Evolutionary conservation across 345 rosid genomes (phyloP).

Genomic region (Salix exigua): DNA sequence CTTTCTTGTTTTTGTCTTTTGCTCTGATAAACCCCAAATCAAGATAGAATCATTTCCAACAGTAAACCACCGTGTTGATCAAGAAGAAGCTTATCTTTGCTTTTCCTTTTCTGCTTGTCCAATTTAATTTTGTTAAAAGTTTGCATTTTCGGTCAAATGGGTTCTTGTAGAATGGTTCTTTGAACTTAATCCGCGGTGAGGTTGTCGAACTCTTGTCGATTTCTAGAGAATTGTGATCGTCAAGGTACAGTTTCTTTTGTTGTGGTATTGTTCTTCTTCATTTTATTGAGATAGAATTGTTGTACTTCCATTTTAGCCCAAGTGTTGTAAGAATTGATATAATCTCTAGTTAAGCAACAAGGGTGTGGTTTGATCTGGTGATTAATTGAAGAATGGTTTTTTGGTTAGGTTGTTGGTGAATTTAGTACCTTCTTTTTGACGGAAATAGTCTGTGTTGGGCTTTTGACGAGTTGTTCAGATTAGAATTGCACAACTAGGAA

Average conservation of each 20-base stretch:
- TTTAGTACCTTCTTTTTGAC: not conserved
- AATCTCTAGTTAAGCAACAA: not conserved
- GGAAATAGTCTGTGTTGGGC: not conserved
- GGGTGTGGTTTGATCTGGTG: not conserved
- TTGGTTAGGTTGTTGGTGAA: not conserved
- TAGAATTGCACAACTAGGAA: not conserved
- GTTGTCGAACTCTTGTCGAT: not conserved
- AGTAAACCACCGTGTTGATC: not conserved
- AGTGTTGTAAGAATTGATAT: not conserved
- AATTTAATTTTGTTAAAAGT: not conserved
- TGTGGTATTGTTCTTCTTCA: not conserved
- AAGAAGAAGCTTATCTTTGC: not conserved
- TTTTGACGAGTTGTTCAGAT: not conserved
- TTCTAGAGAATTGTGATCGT: not conserved
- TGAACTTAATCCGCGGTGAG: slow-evolving; percentile 11
- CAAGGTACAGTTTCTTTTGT: not conserved
- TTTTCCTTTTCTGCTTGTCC: not conserved
- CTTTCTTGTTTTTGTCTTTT: too few species aligned
- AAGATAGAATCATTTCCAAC: not conserved
- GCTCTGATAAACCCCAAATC: not conserved
- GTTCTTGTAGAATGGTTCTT: not conserved
- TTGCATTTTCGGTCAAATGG: not conserved
- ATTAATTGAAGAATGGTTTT: not conserved
- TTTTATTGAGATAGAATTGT: not conserved
- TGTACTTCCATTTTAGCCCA: not conserved